phyloP scores from a whole-genome alignment of 192 early-diverging fungal species.

The Umbelopsis isabellina region DNA sequence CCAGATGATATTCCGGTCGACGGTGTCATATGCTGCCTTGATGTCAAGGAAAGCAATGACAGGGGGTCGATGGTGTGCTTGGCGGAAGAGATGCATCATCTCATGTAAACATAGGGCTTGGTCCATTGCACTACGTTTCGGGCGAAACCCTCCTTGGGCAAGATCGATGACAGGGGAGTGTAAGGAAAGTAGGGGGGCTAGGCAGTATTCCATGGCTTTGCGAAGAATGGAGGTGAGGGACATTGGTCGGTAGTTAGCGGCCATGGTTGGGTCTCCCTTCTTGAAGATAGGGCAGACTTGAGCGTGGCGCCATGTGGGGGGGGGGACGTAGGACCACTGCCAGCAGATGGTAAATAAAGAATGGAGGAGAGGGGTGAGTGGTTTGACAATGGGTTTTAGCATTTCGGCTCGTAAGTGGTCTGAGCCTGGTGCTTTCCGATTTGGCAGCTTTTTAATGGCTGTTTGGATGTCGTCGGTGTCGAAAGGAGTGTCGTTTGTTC shows the following conservation, averaged over 20 bases:
- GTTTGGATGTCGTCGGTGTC: background rate
- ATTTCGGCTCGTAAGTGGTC: constrained; percentile 31
- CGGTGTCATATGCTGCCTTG: background rate
- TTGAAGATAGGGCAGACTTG: constrained; percentile 9
- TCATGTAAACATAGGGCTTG: background rate
- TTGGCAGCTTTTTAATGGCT: constrained; percentile 6
- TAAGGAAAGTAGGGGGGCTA: constrained; percentile 5
- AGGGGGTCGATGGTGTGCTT: background rate
- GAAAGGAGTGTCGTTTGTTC: background rate
- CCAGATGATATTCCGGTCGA: background rate
- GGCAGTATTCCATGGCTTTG: constrained; percentile 25
- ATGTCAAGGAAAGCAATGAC: constrained; percentile 4
- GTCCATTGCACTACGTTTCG: background rate
- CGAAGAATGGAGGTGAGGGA: constrained; percentile 29
- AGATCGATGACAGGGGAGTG: constrained; percentile 2
- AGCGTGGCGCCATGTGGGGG: constrained; percentile 22
- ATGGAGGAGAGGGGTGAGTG: background rate
- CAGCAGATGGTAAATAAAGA: constrained; percentile 20
- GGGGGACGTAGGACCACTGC: constrained; percentile 30
- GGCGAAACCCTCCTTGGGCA: constrained; percentile 18
- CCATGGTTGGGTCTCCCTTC: background rate
- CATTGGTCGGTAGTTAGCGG: constrained; percentile 24
- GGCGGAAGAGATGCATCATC: background rate
- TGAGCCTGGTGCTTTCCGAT: constrained; percentile 26
- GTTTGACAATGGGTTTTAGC: background rate